Evolutionary conservation across 768 basidiomycete genomes (phyloP).

Genomic region (Paxillus rubicundulus): DNA sequence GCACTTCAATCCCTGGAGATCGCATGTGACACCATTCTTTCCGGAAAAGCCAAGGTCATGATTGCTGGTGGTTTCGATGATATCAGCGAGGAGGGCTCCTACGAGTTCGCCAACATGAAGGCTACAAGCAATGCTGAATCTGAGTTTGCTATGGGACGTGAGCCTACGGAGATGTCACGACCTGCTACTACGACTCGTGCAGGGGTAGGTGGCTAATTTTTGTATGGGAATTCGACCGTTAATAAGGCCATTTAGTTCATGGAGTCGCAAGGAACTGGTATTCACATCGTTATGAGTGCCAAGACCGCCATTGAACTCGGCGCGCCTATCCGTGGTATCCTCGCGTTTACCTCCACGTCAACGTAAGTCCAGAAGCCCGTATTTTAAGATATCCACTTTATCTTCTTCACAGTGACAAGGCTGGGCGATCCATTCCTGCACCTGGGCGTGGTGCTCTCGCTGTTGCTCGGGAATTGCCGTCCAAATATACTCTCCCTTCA

Average conservation of each 20-base stretch:
- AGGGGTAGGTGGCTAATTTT: conserved; percentile 55
- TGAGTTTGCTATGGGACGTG: conserved; percentile 98
- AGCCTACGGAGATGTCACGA: conserved; percentile 98
- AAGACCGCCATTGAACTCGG: conserved; percentile 95
- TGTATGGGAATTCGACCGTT: conserved; percentile 1
- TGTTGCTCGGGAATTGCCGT: conserved; percentile 80
- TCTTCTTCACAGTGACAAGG: conserved; percentile 74
- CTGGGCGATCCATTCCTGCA: conserved; percentile 95
- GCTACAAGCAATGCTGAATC: conserved; percentile 96
- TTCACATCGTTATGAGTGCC: conserved; percentile 96
- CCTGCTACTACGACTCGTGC: conserved; percentile 95
- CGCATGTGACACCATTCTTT: conserved; percentile 91
- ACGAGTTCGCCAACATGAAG: conserved; percentile 99
- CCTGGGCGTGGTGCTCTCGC: conserved; percentile 92
- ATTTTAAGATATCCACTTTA: conserved; percentile 4
- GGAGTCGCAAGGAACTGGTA: conserved; percentile 96
- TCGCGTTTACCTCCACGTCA: conserved; percentile 95
- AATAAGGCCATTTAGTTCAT: conserved; percentile 60
- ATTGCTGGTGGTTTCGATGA: conserved; percentile 99
- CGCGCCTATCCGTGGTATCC: conserved; percentile 86
- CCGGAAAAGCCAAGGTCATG: conserved; percentile 99
- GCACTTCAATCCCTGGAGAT: conserved; percentile 98
- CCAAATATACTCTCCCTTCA: conserved; percentile 74
- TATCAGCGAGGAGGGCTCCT: conserved; percentile 96
- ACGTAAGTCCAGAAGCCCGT: conserved; percentile 54